phyloP scores from a whole-genome alignment of 1,284 basidiomycete genomes.

The Cutaneotrichosporon mucoides region DNA sequence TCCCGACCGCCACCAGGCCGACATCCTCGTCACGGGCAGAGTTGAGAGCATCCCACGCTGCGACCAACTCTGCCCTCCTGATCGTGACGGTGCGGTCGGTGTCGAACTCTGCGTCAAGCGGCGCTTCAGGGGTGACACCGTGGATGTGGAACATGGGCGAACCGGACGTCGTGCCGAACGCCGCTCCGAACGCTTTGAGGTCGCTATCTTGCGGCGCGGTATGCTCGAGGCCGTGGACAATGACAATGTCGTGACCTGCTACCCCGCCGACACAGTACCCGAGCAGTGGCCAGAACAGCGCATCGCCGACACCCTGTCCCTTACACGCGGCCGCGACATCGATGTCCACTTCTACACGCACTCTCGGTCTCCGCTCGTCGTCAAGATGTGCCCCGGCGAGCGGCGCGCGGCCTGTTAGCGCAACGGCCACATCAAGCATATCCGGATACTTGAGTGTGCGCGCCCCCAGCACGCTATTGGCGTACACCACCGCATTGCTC shows the following conservation, averaged over 20 bases:
- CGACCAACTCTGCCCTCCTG: background rate
- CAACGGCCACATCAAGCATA: slow-evolving; percentile 15
- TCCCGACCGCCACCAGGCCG: slow-evolving; percentile 14
- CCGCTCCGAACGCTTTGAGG: slow-evolving; percentile 16
- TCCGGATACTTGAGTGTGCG: slow-evolving; percentile 17
- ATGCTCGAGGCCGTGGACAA: slow-evolving; percentile 11
- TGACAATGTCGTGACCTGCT: background rate
- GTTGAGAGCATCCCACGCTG: slow-evolving; percentile 11
- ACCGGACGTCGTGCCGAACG: slow-evolving; percentile 10
- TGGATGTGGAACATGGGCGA: slow-evolving; percentile 16
- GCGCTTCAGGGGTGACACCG: slow-evolving; percentile 13
- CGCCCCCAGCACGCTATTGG: slow-evolving; percentile 13
- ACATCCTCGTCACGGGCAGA: slow-evolving; percentile 1
- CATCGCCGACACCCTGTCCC: background rate
- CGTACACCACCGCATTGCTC: slow-evolving; percentile 13
- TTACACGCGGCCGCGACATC: background rate
- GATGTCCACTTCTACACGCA: background rate
- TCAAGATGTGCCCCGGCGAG: slow-evolving; percentile 6
- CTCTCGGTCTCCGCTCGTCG: background rate
- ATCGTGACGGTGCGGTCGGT: background rate
- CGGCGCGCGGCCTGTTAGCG: slow-evolving; percentile 13
- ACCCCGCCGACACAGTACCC: slow-evolving; percentile 8
- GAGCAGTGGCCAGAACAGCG: slow-evolving; percentile 8
- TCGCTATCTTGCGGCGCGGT: background rate
- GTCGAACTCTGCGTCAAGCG: background rate